Evolutionary conservation across 2,329 filamentous ascomycete species (phyloP).

Genomic region (Tetracladium maxilliforme): DNA sequence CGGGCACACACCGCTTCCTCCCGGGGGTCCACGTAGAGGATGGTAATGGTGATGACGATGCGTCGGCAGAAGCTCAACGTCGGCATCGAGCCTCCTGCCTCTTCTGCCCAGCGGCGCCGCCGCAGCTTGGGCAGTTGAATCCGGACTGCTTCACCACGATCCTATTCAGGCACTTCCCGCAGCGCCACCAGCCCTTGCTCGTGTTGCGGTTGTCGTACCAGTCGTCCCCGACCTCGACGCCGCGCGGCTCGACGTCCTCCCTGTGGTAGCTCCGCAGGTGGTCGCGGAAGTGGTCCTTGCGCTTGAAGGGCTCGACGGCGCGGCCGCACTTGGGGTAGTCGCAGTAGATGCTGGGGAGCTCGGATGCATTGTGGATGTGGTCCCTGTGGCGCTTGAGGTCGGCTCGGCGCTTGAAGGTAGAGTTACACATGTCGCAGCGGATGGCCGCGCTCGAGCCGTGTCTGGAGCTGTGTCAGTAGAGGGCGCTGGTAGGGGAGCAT

Average conservation of each 20-base stretch:
- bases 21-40: too few relatives aligned
- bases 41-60: too few relatives aligned
- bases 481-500: not conserved
- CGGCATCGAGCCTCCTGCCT: too few relatives aligned
- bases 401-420: slow-evolving; percentile 14
- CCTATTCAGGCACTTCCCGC: slow-evolving; percentile 9
- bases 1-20: too few relatives aligned
- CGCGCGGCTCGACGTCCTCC: slow-evolving; percentile 14
- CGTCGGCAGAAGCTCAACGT: too few relatives aligned
- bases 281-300: slow-evolving; percentile 31
- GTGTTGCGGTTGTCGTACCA: slow-evolving; percentile 10
- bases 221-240: slow-evolving; percentile 8
- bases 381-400: slow-evolving; percentile 20
- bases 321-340: slow-evolving; percentile 13
- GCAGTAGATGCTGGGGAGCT: slow-evolving; percentile 12
- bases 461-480: not conserved
- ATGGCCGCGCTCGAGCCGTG: not conserved
- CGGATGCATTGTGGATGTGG: slow-evolving; percentile 13
- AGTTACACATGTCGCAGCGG: slow-evolving; percentile 1
- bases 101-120: not conserved
- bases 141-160: slow-evolving; percentile 3
- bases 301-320: slow-evolving; percentile 20
- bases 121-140: not conserved
- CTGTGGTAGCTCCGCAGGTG: slow-evolving; percentile 31
- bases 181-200: slow-evolving; percentile 10